Conservation (phyloP, 495 filamentous ascomycete species). For the Penicillium pancosmium region DNA sequence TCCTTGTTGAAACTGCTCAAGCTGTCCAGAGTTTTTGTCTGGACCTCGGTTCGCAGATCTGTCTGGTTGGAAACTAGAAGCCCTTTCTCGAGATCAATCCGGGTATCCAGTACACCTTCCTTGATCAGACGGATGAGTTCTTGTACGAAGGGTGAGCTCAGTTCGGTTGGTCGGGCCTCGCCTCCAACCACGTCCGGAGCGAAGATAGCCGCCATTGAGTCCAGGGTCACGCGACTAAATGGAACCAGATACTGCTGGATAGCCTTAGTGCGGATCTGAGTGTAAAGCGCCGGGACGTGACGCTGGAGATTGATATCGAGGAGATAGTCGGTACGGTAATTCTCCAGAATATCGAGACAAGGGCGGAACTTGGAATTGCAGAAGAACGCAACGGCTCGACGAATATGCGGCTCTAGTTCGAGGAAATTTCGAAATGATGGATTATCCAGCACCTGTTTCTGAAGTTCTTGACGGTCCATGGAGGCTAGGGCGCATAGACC, state of each 20-base stretch:
- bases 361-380: slow-evolving; percentile 82
- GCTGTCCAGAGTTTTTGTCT: slow-evolving; percentile 64
- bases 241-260: slow-evolving; percentile 89
- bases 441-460: slow-evolving; percentile 76
- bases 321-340: slow-evolving; percentile 80
- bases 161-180: slow-evolving; percentile 43
- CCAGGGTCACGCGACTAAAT: slow-evolving; percentile 73
- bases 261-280: slow-evolving; percentile 78
- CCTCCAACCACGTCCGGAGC: slow-evolving; percentile 38
- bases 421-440: slow-evolving; percentile 80
- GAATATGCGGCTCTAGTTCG: slow-evolving; percentile 91
- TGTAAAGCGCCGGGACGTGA: slow-evolving; percentile 70
- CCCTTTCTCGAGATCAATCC: slow-evolving; percentile 81
- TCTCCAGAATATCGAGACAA: slow-evolving; percentile 80
- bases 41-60: slow-evolving; percentile 67
- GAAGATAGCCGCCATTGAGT: slow-evolving; percentile 70
- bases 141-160: slow-evolving; percentile 64
- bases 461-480: slow-evolving; percentile 78
- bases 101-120: slow-evolving; percentile 67
- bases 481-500: slow-evolving; percentile 88
- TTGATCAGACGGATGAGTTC: slow-evolving; percentile 81
- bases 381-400: slow-evolving; percentile 86
- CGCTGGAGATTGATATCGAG: slow-evolving; percentile 86
- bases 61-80: slow-evolving; percentile 71
- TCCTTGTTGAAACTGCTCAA: slow-evolving; percentile 72